Conservation (phyloP, 176 grass and related monocot species). For the barley (Hordeum vulgare) region DNA sequence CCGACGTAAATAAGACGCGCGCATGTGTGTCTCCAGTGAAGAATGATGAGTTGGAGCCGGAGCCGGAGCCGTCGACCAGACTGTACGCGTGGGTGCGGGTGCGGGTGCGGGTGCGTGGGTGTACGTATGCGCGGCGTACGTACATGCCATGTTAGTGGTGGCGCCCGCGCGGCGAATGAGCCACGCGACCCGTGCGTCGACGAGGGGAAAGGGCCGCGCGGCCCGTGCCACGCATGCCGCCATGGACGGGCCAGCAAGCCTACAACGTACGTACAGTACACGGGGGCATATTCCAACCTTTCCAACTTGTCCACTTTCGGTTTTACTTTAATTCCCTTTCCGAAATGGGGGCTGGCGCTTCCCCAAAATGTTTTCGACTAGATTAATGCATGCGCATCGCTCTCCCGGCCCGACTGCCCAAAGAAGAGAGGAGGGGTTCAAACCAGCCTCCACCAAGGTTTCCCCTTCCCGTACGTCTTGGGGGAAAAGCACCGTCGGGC, state of each 20-base stretch:
- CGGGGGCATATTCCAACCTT: neutral
- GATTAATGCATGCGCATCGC: too few species aligned
- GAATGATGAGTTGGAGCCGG: neutral
- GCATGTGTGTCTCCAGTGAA: neutral
- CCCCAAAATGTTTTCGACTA: too few species aligned
- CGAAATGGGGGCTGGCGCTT: neutral
- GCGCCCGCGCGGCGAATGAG: neutral
- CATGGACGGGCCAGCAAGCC: neutral
- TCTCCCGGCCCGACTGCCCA: too few species aligned
- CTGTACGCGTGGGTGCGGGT: neutral
- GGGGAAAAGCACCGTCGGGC: too few species aligned
- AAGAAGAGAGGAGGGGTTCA: too few species aligned
- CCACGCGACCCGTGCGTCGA: neutral
- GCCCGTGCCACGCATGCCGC: conserved; percentile 13
- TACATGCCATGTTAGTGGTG: neutral
- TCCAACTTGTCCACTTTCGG: neutral
- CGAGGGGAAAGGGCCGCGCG: neutral
- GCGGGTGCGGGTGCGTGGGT: too few species aligned
- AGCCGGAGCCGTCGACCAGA: neutral
- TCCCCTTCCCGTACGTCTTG: too few species aligned
- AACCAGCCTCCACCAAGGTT: too few species aligned
- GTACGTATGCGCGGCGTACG: neutral
- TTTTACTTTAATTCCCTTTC: neutral
- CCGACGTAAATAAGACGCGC: neutral
- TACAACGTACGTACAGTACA: neutral